Evolutionary conservation across 768 basidiomycete genomes (phyloP).

Genomic region (Lyophyllum atratum): DNA sequence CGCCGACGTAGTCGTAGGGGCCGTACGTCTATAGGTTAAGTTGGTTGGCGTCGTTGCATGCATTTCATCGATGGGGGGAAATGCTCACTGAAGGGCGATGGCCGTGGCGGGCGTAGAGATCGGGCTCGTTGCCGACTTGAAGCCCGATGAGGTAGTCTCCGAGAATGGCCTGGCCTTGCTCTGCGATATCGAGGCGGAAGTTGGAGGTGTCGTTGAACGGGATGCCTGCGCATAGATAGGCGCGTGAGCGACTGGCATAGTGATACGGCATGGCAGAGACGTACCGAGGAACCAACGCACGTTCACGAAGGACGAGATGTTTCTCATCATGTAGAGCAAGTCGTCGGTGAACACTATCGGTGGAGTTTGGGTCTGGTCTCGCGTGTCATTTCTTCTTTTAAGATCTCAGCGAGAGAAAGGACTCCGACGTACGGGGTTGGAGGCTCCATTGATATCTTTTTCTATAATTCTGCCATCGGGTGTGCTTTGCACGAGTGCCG

Average conservation of each 20-base stretch:
- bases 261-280: neutral
- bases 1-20: conserved; percentile 49
- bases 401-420: neutral
- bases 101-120: conserved; percentile 46
- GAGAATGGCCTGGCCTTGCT: conserved; percentile 61
- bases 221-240: conserved; percentile 30
- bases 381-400: neutral
- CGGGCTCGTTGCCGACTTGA: conserved; percentile 73
- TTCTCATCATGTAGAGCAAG: conserved; percentile 65
- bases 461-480: conserved; percentile 37
- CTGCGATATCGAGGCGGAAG: conserved; percentile 56
- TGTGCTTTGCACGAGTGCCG: conserved; percentile 49
- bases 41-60: neutral
- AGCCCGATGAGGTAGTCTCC: conserved; percentile 68
- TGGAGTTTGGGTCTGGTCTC: conserved; percentile 64
- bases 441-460: conserved; percentile 19
- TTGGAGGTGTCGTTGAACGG: conserved; percentile 61
- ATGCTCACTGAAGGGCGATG: conserved; percentile 37
- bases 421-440: conserved; percentile 17
- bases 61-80: too few relatives aligned
- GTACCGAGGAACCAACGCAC: conserved; percentile 69
- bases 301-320: conserved; percentile 62
- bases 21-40: conserved; percentile 32
- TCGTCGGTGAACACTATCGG: conserved; percentile 66
- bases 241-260: neutral